These are phyloP conservation scores for Gelatoporia subvermispora DNA, from an alignment of 768 basidiomycete genomes.

Conservation along the genomic window DNA sequence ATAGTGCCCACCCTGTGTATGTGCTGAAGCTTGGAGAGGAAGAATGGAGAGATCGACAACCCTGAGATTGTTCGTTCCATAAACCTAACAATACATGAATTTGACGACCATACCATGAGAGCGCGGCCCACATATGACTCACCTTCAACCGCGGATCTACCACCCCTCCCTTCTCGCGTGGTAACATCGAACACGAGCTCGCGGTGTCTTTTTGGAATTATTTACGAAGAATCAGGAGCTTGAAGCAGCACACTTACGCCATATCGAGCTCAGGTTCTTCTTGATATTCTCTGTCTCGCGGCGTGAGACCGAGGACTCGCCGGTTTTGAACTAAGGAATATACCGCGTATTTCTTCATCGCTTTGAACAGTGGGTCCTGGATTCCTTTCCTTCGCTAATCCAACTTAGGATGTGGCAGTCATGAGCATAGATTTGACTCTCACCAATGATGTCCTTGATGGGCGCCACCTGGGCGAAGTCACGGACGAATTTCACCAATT, in stretches of 20 bases:
- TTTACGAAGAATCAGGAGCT: neutral
- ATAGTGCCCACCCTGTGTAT: slow-evolving; percentile 35
- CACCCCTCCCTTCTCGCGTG: slow-evolving; percentile 44
- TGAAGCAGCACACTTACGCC: slow-evolving; percentile 10
- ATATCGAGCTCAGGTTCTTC: slow-evolving; percentile 12
- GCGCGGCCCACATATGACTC: slow-evolving; percentile 8
- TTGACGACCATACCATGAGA: slow-evolving; percentile 5
- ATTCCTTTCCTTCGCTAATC: slow-evolving; percentile 23
- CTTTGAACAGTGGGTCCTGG: slow-evolving; percentile 24
- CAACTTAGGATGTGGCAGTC: neutral
- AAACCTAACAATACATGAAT: slow-evolving; percentile 32
- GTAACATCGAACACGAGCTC: slow-evolving; percentile 50
- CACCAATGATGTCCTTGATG: slow-evolving; percentile 19
- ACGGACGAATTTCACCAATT: slow-evolving; percentile 25
- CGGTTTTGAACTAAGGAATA: neutral
- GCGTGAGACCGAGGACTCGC: too few relatives aligned
- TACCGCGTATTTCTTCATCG: slow-evolving; percentile 15
- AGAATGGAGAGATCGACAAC: slow-evolving; percentile 49
- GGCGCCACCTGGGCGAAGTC: slow-evolving; percentile 18
- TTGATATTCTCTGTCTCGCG: slow-evolving; percentile 18
- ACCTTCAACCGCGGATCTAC: slow-evolving; percentile 45
- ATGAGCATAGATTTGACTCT: neutral
- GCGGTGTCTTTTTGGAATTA: slow-evolving; percentile 32
- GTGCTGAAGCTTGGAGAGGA: slow-evolving; percentile 44
- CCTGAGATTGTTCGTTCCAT: slow-evolving; percentile 50